phyloP scores from a whole-genome alignment of 306 rosid genomes.

The peach (Prunus persica) region Prunus_persica_NCBIv2 NC_034009.1:36925001-36925500 shows the following conservation, averaged over 20 bases:
- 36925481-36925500: slow-evolving; percentile 40
- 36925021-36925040: slow-evolving; percentile 81
- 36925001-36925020: slow-evolving; percentile 89
- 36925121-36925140: slow-evolving; percentile 5
- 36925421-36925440: slow-evolving; percentile 41
- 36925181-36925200: slow-evolving; percentile 83
- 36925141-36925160: slow-evolving; percentile 71
- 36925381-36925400: slow-evolving; percentile 56
- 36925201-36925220: slow-evolving; percentile 36
- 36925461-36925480: slow-evolving; percentile 41
- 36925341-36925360: slow-evolving; percentile 66
- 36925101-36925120: background rate
- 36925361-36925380: slow-evolving; percentile 69
- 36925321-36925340: slow-evolving; percentile 73
- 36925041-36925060: slow-evolving; percentile 59
- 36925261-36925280: slow-evolving; percentile 34
- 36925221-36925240: background rate
- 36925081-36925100: background rate
- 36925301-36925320: slow-evolving; percentile 74
- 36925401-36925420: slow-evolving; percentile 45
- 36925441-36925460: slow-evolving; percentile 28
- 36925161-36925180: slow-evolving; percentile 83
- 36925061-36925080: background rate
- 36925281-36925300: slow-evolving; percentile 64
- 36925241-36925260: background rate